Evolutionary conservation across 2,329 filamentous ascomycete genomes (phyloP), one percentile per base, ranked within the genome.

Genomic region (Aspergillus sergii): DNA sequence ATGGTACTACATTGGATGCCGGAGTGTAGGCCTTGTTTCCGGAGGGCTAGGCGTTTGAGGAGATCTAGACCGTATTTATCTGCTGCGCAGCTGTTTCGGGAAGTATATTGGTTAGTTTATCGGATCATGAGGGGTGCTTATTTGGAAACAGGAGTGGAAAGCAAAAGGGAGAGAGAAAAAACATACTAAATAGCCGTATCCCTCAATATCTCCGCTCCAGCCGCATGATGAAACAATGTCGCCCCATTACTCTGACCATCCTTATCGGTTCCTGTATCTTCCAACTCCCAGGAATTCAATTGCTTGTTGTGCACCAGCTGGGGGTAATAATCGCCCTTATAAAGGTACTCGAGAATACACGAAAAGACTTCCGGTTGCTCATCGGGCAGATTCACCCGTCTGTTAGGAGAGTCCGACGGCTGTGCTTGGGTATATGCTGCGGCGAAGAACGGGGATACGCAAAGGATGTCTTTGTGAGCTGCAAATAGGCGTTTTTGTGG

Each of bases 241-340:
- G 88, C 86, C 71, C 91, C 89, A 28, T 82, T 78, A 26, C 79
- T 75, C 36, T 76, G 79, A 26, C 66, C 83, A 83, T 73, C 66
- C 4, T 57, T 63, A 19, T 71, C 64, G 2, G 53, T 81, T 9
- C 79, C 82, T 1, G 79, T 76, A 57, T 88, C 86, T 77, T 96
- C 93, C n/a, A 97, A 82, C 74, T 91, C 89, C 90, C 92, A 97
- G 58, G 87, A 89, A 77, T 92, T 89, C 60, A 87, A 86, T 67
- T 89, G 88, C 82, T 93, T 93, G 81, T 94, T 92, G 79, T 93
- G 92, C 61, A 92, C 80, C 28, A 96, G 84, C 21, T 91, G 90
- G 3, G 94, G 93, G 71, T 90, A 94, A 81, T 97, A 97, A 79
- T 97, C 94, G 67, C 93, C 93, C 80, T 96, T 96, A 85, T 96